Evolutionary conservation across 2,329 filamentous ascomycete species (phyloP), one percentile per base, ranked within the genome.

Genomic region (Fusarium sp.): DNA sequence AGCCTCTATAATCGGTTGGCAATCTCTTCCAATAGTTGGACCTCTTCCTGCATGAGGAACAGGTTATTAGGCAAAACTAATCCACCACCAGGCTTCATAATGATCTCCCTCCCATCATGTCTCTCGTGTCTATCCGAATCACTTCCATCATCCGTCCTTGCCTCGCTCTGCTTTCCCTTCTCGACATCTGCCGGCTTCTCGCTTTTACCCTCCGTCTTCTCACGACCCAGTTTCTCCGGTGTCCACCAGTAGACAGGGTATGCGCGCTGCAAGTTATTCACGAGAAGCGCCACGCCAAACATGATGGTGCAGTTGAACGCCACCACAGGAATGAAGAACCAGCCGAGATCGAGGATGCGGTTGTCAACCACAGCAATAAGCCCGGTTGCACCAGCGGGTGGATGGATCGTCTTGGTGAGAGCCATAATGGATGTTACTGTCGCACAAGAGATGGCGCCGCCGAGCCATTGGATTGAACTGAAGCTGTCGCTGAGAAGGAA

Each of bases 221-320:
- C 6, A 1, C 30, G 46, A 15, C 20, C 46, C 55, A 80, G 41
- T 8, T 80, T 71, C 20, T 78, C 77, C 0, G 86, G 82, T 2
- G 87, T 86, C 88, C 88, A 93, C 91, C 91, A 94, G 76, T 92
- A 93, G 4, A 87, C 69, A 0, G 92, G 92, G 67, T 88, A 94
- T 20, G 84, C 83, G 11, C 90, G 83, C 75, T 91, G 87, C 4
- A 93, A 80, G 67, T 94, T 94, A 74, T 93, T 93, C 62, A 93
- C 73, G 8, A 92, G 30, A 52, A 92, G 79, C 0, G 91, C 91
- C 3, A 87, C 84, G 3, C 71, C 80, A 30, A 92, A 79, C 86
- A 94, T 91, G 49, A 94, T 77, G 1, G 78, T 76, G 49, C 84
- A 86, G 6, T 87, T 88, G 24, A 94, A 80, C 40, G 91, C 56